Conservation (phyloP, 768 basidiomycete genomes). For the Roridomyces roridus region DNA sequence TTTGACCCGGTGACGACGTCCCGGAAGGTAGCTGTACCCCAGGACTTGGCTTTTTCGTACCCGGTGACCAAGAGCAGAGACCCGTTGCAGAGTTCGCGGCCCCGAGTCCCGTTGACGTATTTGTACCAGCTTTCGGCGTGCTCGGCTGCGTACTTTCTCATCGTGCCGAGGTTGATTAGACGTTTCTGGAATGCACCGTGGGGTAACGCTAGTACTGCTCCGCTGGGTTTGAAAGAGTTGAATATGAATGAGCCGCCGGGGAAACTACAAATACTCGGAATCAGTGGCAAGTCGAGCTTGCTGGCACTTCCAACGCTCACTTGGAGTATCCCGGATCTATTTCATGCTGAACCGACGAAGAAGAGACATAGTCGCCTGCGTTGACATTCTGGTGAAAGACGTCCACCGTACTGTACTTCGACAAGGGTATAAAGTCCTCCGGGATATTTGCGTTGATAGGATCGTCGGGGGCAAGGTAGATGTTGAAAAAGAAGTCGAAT, state of each 20-base stretch:
- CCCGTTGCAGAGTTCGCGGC: slow-evolving; percentile 12
- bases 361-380: neutral
- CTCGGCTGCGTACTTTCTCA: slow-evolving; percentile 13
- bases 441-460: slow-evolving; percentile 37
- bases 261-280: neutral
- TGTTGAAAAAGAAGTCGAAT: slow-evolving; percentile 41
- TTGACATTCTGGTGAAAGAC: neutral
- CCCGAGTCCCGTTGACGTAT: slow-evolving; percentile 15
- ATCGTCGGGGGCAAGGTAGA: slow-evolving; percentile 30
- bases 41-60: slow-evolving; percentile 20
- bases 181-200: slow-evolving; percentile 18
- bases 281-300: neutral
- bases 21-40: slow-evolving; percentile 28
- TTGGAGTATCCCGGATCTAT: neutral
- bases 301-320: neutral
- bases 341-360: neutral
- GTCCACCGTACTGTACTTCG: neutral
- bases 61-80: slow-evolving; percentile 27
- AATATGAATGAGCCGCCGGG: neutral
- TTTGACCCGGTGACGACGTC: no score
- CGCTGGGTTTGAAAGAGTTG: neutral
- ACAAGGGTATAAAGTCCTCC: slow-evolving; percentile 25
- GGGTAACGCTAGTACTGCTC: slow-evolving; percentile 23
- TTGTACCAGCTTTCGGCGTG: slow-evolving; percentile 24
- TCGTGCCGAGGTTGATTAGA: neutral